Evolutionary conservation across 202 grass and related monocot genomes (phyloP), one percentile per base, ranked within the genome.

Genomic region (Zizania palustris): DNA sequence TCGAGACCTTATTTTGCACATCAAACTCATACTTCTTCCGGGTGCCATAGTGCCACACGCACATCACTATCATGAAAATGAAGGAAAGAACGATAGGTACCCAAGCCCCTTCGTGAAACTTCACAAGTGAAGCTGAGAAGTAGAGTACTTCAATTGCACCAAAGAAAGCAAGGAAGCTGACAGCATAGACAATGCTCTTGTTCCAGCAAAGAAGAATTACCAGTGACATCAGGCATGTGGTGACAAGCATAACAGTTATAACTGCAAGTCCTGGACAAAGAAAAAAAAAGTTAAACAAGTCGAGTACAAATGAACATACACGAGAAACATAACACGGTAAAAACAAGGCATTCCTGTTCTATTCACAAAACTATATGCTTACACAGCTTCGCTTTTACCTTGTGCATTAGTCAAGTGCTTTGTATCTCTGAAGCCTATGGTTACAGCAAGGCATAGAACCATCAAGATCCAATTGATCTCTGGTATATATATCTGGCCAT

Each of bases 381-480:
- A 69, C 14, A 14, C 34, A 36, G 21, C 8, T 71, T 11, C 69
- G 55, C 21, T 50, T 16, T 62, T 92, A 93, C 94, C 94, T 88
- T 90, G 88, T 71, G 94, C 94, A 5, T 93, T 97, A 15, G 82
- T 91, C 58, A 97, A 71, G n/a, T 76, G 86, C 49, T 93, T 97
- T 7, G 93, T 93, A 51, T 93, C 76, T 83, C 89, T 86, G 81
- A 97, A 97, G 51, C 93, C 93, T 40, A 97, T 67, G 7, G 90
- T 97, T 53, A 97, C 88, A 81, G 93, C 75, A 39, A 97, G 70
- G 38, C 93, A 97, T 51, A 97, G 45, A 44, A 97, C 60, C 93
- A 97, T 97, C 69, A 97, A 34, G 9, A 86, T 97, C 93, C 93
- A 93, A 56, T 97, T 97, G 72, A 93, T 97, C 81, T 97, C 91